A percentile compares a stretch with the other conserved stretches of the same genome.
Evolutionary conservation across 768 basidiomycete genomes (phyloP).

Genomic region (Kwoniella newhampshirensis): DNA sequence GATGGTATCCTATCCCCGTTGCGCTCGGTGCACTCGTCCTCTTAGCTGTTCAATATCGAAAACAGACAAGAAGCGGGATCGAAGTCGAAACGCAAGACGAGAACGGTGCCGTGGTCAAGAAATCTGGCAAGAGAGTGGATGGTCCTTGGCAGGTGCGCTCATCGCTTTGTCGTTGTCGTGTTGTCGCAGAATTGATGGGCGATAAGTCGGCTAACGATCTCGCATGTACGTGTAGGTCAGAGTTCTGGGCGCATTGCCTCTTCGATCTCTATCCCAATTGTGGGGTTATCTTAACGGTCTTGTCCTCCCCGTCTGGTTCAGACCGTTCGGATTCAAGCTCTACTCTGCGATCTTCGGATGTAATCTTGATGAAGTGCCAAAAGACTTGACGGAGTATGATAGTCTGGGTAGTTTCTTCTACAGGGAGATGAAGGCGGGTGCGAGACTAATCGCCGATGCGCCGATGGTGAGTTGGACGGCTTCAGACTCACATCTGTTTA

Average conservation of each 20-base stretch:
- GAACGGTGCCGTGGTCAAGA: constrained; percentile 42
- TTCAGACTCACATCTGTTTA: no score
- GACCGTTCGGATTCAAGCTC: constrained; percentile 81
- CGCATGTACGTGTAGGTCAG: constrained; percentile 66
- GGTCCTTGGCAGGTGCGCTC: constrained; percentile 90
- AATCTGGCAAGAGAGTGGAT: constrained; percentile 58
- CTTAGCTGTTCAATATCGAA: constrained; percentile 45
- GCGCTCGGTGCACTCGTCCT: constrained; percentile 88
- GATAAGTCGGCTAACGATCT: no score
- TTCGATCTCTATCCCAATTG: constrained; percentile 89
- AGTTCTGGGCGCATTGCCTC: constrained; percentile 89
- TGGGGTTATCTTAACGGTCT: constrained; percentile 96
- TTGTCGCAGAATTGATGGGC: no score
- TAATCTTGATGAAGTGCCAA: constrained; percentile 81
- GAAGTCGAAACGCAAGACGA: constrained; percentile 46
- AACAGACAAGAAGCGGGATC: constrained; percentile 30
- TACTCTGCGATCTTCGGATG: constrained; percentile 90
- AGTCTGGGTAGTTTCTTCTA: constrained; percentile 97
- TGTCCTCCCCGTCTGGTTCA: constrained; percentile 89
- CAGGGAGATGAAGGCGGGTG: constrained; percentile 76
- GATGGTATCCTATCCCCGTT: constrained; percentile 92
- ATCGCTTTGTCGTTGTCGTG: no score
- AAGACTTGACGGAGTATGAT: constrained; percentile 73
- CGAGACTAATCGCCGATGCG: constrained; percentile 71
- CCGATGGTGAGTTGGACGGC: constrained; percentile 66